Evolutionary conservation across 2,329 filamentous ascomycete genomes (phyloP).

Genomic region (Hymenoscyphus infarciens): DNA sequence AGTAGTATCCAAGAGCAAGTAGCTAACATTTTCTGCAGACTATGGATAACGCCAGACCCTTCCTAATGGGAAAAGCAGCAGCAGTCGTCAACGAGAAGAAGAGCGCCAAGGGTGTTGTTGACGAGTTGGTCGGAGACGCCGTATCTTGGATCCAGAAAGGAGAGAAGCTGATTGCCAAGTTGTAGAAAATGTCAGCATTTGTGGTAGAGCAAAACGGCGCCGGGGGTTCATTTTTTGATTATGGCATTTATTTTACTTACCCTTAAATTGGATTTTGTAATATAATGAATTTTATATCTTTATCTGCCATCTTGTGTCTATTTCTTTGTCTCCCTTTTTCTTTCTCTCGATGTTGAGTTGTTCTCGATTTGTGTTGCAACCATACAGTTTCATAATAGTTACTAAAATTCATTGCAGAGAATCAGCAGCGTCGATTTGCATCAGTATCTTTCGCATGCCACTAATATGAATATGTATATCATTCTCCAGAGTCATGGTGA

Average conservation of each 20-base stretch:
- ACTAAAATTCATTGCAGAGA: no score
- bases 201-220: constrained; percentile 1
- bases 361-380: no score
- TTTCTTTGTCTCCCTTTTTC: no score
- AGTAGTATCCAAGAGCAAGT: constrained; percentile 36
- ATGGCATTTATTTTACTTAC: background rate
- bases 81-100: constrained; percentile 93
- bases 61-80: constrained; percentile 94
- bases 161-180: constrained; percentile 65
- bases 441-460: no score
- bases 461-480: no score
- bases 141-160: constrained; percentile 66
- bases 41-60: constrained; percentile 87
- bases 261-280: background rate
- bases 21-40: constrained; percentile 66
- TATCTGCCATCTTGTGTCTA: background rate
- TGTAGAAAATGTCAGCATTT: constrained; percentile 45
- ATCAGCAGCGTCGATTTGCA: no score
- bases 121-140: constrained; percentile 87
- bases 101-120: constrained; percentile 84
- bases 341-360: no score
- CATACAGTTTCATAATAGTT: no score
- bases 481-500: no score
- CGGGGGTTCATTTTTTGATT: background rate
- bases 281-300: background rate